A percentile compares a stretch with the other conserved stretches of the same genome.
phyloP scores from a whole-genome alignment of 2,329 filamentous ascomycete genomes.

The Allantophomopsis lycopodina region DNA sequence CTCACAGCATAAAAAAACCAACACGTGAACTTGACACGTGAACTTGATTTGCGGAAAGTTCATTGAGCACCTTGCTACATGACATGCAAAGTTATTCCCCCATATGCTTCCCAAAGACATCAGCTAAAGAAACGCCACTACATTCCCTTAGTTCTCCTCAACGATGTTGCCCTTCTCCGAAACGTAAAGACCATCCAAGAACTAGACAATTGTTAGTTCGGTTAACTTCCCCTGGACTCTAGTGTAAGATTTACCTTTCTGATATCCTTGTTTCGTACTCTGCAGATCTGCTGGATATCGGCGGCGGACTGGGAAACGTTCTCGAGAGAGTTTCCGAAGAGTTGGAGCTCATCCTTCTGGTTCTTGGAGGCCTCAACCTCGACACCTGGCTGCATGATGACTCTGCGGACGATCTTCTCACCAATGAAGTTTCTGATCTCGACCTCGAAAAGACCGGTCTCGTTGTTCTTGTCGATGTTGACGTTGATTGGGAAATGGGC shows the following conservation, averaged over 20 bases:
- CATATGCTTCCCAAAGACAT: conserved; percentile 13
- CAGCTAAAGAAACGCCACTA: conserved; percentile 9
- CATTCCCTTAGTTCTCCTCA: conserved; percentile 31
- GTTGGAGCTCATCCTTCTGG: conserved; percentile 95
- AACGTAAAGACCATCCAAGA: conserved; percentile 99
- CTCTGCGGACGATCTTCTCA: conserved; percentile 96
- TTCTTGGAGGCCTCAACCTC: conserved; percentile 79
- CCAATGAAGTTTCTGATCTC: conserved; percentile 99
- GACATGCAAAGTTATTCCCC: conserved; percentile 17
- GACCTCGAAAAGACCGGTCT: conserved; percentile 78
- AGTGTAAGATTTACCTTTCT: conserved; percentile 58
- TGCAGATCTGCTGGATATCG: conserved; percentile 99
- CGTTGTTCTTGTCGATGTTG: conserved; percentile 92
- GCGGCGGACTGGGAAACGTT: conserved; percentile 94
- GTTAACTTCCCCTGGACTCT: neutral
- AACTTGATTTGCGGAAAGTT: conserved; percentile 6
- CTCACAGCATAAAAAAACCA: no score
- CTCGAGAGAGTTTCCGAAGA: conserved; percentile 91
- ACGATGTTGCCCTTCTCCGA: conserved; percentile 95
- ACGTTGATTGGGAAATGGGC: conserved; percentile 99
- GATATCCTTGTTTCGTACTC: conserved; percentile 99
- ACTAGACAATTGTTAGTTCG: conserved; percentile 34
- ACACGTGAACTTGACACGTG: no score
- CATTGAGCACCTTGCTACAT: conserved; percentile 18
- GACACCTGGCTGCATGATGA: conserved; percentile 82